Conservation (phyloP, 2,329 filamentous ascomycete species). For the Raffaelea albimanens region DNA sequence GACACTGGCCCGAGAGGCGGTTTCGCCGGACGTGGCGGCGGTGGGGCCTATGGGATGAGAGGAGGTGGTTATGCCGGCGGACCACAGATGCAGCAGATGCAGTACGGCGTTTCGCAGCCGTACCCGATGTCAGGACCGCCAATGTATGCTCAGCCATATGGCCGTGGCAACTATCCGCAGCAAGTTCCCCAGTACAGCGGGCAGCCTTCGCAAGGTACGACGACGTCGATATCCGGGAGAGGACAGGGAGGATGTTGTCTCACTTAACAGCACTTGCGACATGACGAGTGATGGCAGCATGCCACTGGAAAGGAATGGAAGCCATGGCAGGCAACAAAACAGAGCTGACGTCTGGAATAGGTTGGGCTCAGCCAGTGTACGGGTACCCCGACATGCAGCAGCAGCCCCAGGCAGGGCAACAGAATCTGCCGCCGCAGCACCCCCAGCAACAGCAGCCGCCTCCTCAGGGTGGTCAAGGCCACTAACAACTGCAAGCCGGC, state of each 20-base stretch:
- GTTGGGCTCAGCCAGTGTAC: slow-evolving; percentile 25
- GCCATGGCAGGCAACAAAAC: neutral
- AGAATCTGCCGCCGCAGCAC: slow-evolving; percentile 17
- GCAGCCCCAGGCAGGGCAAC: slow-evolving; percentile 25
- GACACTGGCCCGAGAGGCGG: slow-evolving; percentile 62
- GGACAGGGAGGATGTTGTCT: too few species aligned
- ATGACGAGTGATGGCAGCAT: too few species aligned
- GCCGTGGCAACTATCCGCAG: slow-evolving; percentile 30
- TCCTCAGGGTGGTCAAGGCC: slow-evolving; percentile 24
- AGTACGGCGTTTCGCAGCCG: slow-evolving; percentile 23
- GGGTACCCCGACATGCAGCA: slow-evolving; percentile 35
- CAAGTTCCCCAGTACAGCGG: slow-evolving; percentile 29
- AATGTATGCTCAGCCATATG: slow-evolving; percentile 32
- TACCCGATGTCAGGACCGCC: slow-evolving; percentile 26
- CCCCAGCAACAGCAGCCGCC: slow-evolving; percentile 27
- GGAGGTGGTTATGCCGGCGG: slow-evolving; percentile 21
- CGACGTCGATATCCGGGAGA: neutral
- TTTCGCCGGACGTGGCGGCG: slow-evolving; percentile 29
- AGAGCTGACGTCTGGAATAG: slow-evolving; percentile 14
- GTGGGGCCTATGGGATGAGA: slow-evolving; percentile 12
- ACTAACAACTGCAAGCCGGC: slow-evolving; percentile 5
- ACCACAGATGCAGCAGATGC: slow-evolving; percentile 24
- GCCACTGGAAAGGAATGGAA: neutral
- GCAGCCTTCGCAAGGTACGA: slow-evolving; percentile 26
- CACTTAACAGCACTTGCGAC: too few species aligned